These are phyloP conservation scores for Vanrija pseudolonga DNA, from an alignment of 1,284 basidiomycete genomes.

Conservation along the genomic window DNA sequence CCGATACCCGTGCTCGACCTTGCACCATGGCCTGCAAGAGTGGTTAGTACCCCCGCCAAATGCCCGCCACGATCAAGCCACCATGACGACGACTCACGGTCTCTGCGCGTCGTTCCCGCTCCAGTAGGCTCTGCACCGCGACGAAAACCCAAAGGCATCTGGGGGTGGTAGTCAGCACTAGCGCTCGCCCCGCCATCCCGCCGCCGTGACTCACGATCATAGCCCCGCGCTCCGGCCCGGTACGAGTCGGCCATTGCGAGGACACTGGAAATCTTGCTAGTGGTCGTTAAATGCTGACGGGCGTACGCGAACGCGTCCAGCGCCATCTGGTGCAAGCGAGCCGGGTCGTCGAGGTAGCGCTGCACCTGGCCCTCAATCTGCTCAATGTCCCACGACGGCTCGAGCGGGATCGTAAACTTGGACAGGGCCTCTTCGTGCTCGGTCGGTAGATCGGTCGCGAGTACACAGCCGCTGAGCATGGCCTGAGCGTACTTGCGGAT, in stretches of 20 bases:
- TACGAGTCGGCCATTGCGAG: slow-evolving; percentile 39
- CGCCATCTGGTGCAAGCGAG: slow-evolving; percentile 41
- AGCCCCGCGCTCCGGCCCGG: slow-evolving; percentile 35
- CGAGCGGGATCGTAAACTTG: slow-evolving; percentile 37
- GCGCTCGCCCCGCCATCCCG: neutral
- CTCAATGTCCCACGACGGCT: slow-evolving; percentile 40
- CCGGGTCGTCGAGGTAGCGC: slow-evolving; percentile 32
- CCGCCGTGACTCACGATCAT: slow-evolving; percentile 37
- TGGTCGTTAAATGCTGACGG: slow-evolving; percentile 39
- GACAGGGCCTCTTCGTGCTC: slow-evolving; percentile 43
- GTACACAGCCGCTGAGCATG: slow-evolving; percentile 43
- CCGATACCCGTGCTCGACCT: neutral
- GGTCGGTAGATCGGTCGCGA: slow-evolving; percentile 46
- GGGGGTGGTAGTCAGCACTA: slow-evolving; percentile 30
- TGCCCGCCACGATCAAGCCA: too few species aligned
- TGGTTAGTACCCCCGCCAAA: neutral
- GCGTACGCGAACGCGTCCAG: slow-evolving; percentile 44
- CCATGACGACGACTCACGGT: slow-evolving; percentile 35
- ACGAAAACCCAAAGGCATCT: slow-evolving; percentile 22
- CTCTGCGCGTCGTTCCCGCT: slow-evolving; percentile 21
- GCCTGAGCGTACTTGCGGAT: slow-evolving; percentile 49
- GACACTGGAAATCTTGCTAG: slow-evolving; percentile 39
- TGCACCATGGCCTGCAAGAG: slow-evolving; percentile 9
- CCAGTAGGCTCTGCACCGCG: slow-evolving; percentile 44
- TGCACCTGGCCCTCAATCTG: slow-evolving; percentile 35